Evolutionary conservation across 2,329 filamentous ascomycete genomes (phyloP), one percentile per base, ranked within the genome.

Genomic region (Diaporthe vaccinii): DNA sequence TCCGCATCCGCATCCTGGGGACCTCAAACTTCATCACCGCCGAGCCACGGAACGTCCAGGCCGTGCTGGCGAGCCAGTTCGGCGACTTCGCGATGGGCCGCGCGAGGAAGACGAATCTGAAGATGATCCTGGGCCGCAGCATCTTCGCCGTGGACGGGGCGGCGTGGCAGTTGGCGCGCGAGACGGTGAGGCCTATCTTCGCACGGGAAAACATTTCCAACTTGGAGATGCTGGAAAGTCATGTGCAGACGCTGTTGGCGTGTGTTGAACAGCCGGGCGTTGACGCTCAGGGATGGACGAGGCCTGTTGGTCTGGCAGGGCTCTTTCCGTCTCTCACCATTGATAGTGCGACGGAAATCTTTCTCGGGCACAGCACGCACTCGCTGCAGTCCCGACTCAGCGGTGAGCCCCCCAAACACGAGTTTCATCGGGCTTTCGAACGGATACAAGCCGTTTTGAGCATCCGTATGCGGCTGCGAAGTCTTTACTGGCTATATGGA

Each of bases 301-400:
- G 20, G 2, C 74, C 74, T 5, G 31, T 65, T 22, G 67, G 61
- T 36, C 55, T 75, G 41, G 71, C 61, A 17, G 84, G 85, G 6
- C 81, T 89, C 3, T 90, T 91, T 80, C 90, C 90, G 78, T 83
- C 84, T 59, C 81, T 90, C 31, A 90, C 89, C 0, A 84, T 91
- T 25, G 89, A 91, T 76, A 87, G 86, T 0, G 86, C 89, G 0
- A 91, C 89, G 0, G 87, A 88, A 59, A 89, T 91, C 77, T 81
- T 91, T 3, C 90, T 91, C 69, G 89, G 90, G n/a, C 84, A 89
- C 76, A 85, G 84, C 41, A 69, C 75, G 4, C 12, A 76, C n/a
- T 74, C 75, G 31, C 7, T 76, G 49, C 36, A 58, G 36, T 28
- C 72, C 0, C 65, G 49, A 1, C 41, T 68, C 15, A 53, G 41